Evolutionary conservation across 345 rosid genomes (phyloP), one percentile per base, ranked within the genome.

Genomic region (Melaleuca quinquenervia): DNA sequence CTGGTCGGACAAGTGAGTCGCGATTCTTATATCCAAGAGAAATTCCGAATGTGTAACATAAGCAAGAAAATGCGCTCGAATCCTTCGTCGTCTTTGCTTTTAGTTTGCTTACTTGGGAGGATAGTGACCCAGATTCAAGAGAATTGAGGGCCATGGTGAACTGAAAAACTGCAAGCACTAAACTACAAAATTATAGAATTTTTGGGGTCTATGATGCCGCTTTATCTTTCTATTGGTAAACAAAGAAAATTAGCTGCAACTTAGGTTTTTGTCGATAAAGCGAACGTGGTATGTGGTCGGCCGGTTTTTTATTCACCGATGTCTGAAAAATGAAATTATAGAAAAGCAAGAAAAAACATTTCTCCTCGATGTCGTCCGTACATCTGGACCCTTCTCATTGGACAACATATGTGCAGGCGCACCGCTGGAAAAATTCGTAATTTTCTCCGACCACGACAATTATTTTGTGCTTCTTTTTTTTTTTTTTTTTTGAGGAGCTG

Each of bases 1-100:
- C 6, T 4, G 44, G 48, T 12, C 3, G 0, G 0, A 18, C 18
- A 7, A 36, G 4, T 20, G 21, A 36, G 6, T 32, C 1, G 14
- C 13, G 7, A 36, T 36, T 70, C 0, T 1, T 18, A 36, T 5
- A 32, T 2, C 7, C 1, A 2, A 21, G 26, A 53, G 56, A 53
- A 24, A 21, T 7, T 53, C 20, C 26, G 11, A 20, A 20, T 53
- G 26, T 20, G 21, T 7, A 7, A 7, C 56, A 21, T 7, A 3
- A 3, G 12, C 12, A 3, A 8, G 9, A 22, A 22, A 8, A 3
- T 54, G 60, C 60, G 3, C 22, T 54, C 8, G 9, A 54, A 5
- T 8, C n/a, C n/a, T n/a, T n/a, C n/a, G n/a, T n/a, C n/a, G n/a
- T n/a, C n/a, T n/a, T n/a, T n/a, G n/a, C n/a, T n/a, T n/a, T 18